Conservation (phyloP, 2,329 filamentous ascomycete genomes). For the Aspergillus amoenus region DNA sequence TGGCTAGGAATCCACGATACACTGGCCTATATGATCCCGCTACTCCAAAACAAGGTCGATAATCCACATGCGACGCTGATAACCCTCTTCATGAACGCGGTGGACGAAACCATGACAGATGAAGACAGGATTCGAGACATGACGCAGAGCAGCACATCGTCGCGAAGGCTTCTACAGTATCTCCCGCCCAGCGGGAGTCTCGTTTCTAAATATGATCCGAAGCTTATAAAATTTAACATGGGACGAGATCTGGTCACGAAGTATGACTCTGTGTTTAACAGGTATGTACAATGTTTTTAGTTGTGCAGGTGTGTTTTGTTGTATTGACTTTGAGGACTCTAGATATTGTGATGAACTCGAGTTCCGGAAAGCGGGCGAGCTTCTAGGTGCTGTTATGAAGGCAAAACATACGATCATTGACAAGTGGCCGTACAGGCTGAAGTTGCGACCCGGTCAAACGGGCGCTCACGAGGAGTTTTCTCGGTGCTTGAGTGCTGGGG, state of each 20-base stretch:
- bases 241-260: neutral
- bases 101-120: conserved; percentile 10
- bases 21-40: conserved; percentile 28
- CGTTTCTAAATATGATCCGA: neutral
- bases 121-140: neutral
- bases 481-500: conserved; percentile 6
- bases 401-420: conserved; percentile 32
- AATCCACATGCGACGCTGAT: conserved; percentile 45
- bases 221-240: neutral
- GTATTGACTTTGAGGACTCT: neutral
- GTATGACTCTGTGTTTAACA: conserved; percentile 14
- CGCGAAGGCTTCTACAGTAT: conserved; percentile 9
- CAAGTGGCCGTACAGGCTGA: conserved; percentile 33
- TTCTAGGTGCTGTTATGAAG: conserved; percentile 26
- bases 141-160: neutral
- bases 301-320: neutral
- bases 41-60: conserved; percentile 31
- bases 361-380: neutral
- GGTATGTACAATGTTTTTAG: neutral
- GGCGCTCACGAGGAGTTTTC: conserved; percentile 35
- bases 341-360: neutral
- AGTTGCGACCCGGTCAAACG: conserved; percentile 13
- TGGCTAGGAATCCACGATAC: conserved; percentile 31
- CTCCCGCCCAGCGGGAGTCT: neutral
- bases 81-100: conserved; percentile 43